Evolutionary conservation across 2,329 filamentous ascomycete species (phyloP).

Genomic region (Colletotrichum orchidophilum): DNA sequence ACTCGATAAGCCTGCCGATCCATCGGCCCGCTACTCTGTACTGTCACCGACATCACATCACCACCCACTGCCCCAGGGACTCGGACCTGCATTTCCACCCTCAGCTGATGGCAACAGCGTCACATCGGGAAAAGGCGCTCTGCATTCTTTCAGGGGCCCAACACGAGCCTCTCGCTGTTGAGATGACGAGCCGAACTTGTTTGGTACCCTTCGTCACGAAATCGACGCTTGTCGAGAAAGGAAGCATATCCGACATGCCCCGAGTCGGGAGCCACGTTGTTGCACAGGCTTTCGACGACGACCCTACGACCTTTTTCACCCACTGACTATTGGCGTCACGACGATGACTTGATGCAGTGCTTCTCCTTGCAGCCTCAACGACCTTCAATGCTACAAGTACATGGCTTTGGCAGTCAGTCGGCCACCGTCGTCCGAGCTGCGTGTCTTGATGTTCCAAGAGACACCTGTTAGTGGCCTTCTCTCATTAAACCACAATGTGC

Average conservation of each 20-base stretch:
- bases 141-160: constrained; percentile 17
- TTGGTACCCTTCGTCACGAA: constrained; percentile 13
- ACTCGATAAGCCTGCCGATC: neutral
- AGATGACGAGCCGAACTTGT: constrained; percentile 26
- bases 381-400: constrained; percentile 2
- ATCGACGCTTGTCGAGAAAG: constrained; percentile 25
- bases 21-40: neutral
- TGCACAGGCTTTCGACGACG: constrained; percentile 17
- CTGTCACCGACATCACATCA: constrained; percentile 15
- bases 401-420: neutral
- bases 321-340: constrained; percentile 1
- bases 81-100: constrained; percentile 22
- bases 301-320: neutral
- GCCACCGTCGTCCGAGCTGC: constrained; percentile 21
- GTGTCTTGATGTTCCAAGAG: constrained; percentile 9
- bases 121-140: constrained; percentile 2
- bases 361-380: constrained; percentile 18
- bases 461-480: constrained; percentile 17
- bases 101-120: constrained; percentile 24
- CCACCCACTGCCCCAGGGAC: constrained; percentile 8
- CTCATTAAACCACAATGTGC: constrained; percentile 27
- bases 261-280: constrained; percentile 8
- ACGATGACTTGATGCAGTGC: neutral
- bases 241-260: constrained; percentile 11
- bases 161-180: constrained; percentile 28